Evolutionary conservation across 2,329 filamentous ascomycete genomes (phyloP), one percentile per base, ranked within the genome.

Genomic region (Tolypocladium sp.): DNA sequence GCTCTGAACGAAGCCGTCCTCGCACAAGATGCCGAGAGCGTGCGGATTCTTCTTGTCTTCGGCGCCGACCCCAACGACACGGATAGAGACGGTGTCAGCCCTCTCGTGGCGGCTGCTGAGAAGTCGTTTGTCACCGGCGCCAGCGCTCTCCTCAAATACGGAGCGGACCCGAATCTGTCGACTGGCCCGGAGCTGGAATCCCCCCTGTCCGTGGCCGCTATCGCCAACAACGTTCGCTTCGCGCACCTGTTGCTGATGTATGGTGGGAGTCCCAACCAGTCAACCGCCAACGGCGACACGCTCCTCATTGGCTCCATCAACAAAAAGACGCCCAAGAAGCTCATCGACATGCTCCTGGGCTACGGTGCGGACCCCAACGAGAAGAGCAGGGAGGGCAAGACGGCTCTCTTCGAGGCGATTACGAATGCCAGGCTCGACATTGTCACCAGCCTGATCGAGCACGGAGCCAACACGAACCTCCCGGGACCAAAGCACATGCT

Each of bases 401-500:
- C 84, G 0, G 79, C 86, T 0, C 75, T 89, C 2, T 87, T 87
- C 68, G 79, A 83, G 63, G 83, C 85, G 5, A 84, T 89, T 57
- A 76, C 78, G 55, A 74, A 75, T 22, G 79, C 78, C 13, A 78
- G 86, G 7, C 71, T 79, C 55, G 84, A 88, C 60, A 74, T 87
- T 1, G 80, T 87, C 60, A 76, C 71, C 10, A 69, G 68, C 2
- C 71, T 79, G 37, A 67, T 79, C 3, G 72, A 88, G 57, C 79
- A 85, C 58, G 80, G 82, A 3, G 87, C 87, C 2, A 81, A 89
- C 65, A 81, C 86, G 10, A 90, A 90, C 67, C 74, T 89, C 7
- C 87, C 87, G 1, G 86, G 84, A 1, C 85, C 86, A 13, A 87
- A 88, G 70, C 83, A 89, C 72, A 82, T 86, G 71, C 77, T 90